Conservation (phyloP, 257 asterid species). For the Solanum etuberosum region DNA sequence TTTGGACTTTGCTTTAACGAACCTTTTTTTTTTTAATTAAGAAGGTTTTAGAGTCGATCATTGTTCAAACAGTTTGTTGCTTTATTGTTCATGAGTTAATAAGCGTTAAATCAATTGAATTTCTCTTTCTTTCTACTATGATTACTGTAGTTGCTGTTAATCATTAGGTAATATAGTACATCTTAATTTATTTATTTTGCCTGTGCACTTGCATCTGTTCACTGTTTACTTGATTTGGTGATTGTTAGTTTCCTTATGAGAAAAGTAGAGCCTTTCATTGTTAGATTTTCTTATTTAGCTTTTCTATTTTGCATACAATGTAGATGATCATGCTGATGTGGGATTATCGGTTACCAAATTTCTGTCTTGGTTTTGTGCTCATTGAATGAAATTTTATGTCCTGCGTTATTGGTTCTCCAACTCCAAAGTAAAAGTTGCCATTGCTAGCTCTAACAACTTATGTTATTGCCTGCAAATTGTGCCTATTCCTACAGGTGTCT, state of each 20-base stretch:
- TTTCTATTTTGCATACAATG: background rate
- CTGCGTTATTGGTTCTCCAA: background rate
- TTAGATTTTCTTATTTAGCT: background rate
- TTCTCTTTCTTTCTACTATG: too few species aligned
- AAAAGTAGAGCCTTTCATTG: background rate
- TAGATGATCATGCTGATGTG: background rate
- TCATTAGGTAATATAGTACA: background rate
- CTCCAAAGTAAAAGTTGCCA: background rate
- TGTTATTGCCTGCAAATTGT: background rate
- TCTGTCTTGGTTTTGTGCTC: background rate
- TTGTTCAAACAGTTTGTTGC: background rate
- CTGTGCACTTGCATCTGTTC: background rate
- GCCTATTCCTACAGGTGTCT: conserved; percentile 42
- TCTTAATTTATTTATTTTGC: background rate
- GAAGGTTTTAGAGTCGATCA: background rate
- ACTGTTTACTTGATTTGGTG: background rate
- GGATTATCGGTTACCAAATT: background rate
- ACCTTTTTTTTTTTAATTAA: background rate
- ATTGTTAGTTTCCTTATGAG: background rate
- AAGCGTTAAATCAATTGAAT: background rate
- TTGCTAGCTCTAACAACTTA: background rate
- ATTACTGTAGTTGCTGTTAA: background rate
- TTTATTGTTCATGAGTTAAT: background rate
- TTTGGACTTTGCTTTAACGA: background rate
- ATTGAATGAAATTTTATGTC: background rate